Percentiles rank a stretch among this genome's conserved stretches.
Conservation (phyloP, 1,139 yeast genomes). For the Scheffersomyces segobiensis region DNA sequence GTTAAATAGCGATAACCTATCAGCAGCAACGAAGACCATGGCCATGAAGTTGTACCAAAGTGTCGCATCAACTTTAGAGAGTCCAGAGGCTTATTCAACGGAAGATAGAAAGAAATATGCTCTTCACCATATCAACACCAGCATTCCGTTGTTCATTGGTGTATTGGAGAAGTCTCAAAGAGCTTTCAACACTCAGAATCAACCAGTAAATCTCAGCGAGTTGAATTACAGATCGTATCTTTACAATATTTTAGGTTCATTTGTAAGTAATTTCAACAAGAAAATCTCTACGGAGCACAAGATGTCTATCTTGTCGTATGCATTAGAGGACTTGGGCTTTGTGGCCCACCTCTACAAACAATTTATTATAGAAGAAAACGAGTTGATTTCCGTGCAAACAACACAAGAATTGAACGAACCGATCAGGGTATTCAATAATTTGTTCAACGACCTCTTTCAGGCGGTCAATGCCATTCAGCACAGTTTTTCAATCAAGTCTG, state of each 20-base stretch:
- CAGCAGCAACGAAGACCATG: slow-evolving; percentile 44
- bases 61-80: slow-evolving; percentile 52
- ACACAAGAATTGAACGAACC: slow-evolving; percentile 19
- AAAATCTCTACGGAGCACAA: slow-evolving; percentile 23
- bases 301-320: slow-evolving; percentile 11
- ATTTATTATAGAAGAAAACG: slow-evolving; percentile 11
- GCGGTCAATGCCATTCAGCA: slow-evolving; percentile 30
- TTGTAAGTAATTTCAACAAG: slow-evolving; percentile 37
- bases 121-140: slow-evolving; percentile 23
- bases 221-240: slow-evolving; percentile 25
- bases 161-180: slow-evolving; percentile 5
- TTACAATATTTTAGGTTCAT: slow-evolving; percentile 28
- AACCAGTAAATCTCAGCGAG: slow-evolving; percentile 12
- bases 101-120: slow-evolving; percentile 32
- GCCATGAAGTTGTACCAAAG: slow-evolving; percentile 55
- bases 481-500: slow-evolving; percentile 17
- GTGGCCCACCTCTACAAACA: slow-evolving; percentile 16
- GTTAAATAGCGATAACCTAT: slow-evolving; percentile 28
- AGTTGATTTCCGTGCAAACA: slow-evolving; percentile 5
- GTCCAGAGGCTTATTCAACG: slow-evolving; percentile 49
- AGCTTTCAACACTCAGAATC: neutral
- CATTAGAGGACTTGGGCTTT: slow-evolving; percentile 23
- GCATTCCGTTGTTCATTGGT: slow-evolving; percentile 19
- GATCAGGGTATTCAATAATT: slow-evolving; percentile 10
- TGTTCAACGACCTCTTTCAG: slow-evolving; percentile 23